phyloP scores from a whole-genome alignment of 2,329 filamentous ascomycete genomes.

The Pseudopithomyces maydicus region DNA sequence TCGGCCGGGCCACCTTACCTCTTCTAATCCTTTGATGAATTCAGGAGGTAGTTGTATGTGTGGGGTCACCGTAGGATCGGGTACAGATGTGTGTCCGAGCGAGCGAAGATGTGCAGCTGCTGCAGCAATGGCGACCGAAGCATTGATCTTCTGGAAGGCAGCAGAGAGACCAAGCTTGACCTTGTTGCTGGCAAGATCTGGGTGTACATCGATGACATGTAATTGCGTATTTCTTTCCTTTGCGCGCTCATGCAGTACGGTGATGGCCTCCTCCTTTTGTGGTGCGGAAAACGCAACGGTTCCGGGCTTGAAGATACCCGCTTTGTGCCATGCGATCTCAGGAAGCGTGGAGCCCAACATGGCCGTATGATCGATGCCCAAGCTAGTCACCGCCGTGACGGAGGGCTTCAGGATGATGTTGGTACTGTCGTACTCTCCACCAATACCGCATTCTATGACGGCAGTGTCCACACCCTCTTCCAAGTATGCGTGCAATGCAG shows the following conservation, averaged over 20 bases:
- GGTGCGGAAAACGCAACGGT: slow-evolving; percentile 67
- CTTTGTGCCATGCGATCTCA: slow-evolving; percentile 91
- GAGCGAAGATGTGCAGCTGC: slow-evolving; percentile 62
- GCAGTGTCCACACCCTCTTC: slow-evolving; percentile 76
- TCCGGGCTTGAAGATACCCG: slow-evolving; percentile 78
- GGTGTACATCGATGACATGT: slow-evolving; percentile 55
- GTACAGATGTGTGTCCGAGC: slow-evolving; percentile 49
- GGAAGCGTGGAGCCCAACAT: slow-evolving; percentile 80
- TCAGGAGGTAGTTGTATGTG: slow-evolving; percentile 59
- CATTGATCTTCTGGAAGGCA: slow-evolving; percentile 68
- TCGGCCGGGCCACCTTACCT: slow-evolving; percentile 73
- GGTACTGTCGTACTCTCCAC: slow-evolving; percentile 90
- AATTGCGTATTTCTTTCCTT: slow-evolving; percentile 54
- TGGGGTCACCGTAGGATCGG: slow-evolving; percentile 34
- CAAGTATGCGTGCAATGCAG: slow-evolving; percentile 85
- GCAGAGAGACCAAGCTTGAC: slow-evolving; percentile 64
- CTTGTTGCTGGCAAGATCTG: slow-evolving; percentile 48
- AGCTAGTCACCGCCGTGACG: slow-evolving; percentile 74
- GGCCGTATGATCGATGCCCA: slow-evolving; percentile 84
- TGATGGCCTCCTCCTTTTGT: slow-evolving; percentile 60
- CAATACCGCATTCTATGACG: slow-evolving; percentile 91
- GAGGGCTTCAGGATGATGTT: slow-evolving; percentile 78
- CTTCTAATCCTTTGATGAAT: slow-evolving; percentile 68
- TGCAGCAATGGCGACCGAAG: slow-evolving; percentile 63
- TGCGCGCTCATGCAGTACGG: slow-evolving; percentile 62